Conservation (phyloP, 1,139 yeast species). For the Blastobotrys petasosporus region DNA sequence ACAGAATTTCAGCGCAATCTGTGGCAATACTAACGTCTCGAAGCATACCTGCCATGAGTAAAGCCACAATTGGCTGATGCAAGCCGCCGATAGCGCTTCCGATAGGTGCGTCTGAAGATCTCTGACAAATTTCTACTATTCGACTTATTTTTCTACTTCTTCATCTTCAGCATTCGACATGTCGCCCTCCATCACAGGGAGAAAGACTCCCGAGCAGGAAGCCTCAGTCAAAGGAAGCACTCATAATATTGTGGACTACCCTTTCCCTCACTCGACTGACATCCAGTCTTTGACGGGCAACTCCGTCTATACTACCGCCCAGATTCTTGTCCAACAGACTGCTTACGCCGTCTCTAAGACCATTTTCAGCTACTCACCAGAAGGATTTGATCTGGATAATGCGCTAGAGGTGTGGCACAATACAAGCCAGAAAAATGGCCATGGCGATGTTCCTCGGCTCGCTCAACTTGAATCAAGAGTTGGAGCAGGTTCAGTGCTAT, state of each 20-base stretch:
- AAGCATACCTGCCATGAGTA: too few relatives aligned
- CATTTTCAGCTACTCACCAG: slow-evolving; percentile 68
- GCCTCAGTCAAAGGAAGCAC: neutral
- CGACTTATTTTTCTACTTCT: neutral
- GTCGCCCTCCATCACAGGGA: slow-evolving; percentile 13
- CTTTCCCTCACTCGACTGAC: slow-evolving; percentile 19
- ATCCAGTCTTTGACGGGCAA: slow-evolving; percentile 22
- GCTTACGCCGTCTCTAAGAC: slow-evolving; percentile 57
- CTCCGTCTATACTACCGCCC: slow-evolving; percentile 42
- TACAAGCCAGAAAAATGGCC: slow-evolving; percentile 45
- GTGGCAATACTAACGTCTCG: too few relatives aligned
- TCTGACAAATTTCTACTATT: neutral
- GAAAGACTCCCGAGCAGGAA: slow-evolving; percentile 5
- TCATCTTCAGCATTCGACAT: neutral
- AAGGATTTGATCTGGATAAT: slow-evolving; percentile 54
- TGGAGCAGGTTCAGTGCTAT: slow-evolving; percentile 76
- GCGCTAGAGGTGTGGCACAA: slow-evolving; percentile 54
- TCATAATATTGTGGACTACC: slow-evolving; percentile 11
- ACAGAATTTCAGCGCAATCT: slow-evolving; percentile 6
- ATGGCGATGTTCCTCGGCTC: slow-evolving; percentile 52
- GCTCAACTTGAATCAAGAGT: slow-evolving; percentile 67
- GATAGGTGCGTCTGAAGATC: neutral
- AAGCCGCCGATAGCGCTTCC: too few relatives aligned
- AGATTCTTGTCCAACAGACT: slow-evolving; percentile 57
- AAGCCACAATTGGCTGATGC: too few relatives aligned